phyloP scores from a whole-genome alignment of 1,284 basidiomycete species.

The Sporisorium reilianum region DNA sequence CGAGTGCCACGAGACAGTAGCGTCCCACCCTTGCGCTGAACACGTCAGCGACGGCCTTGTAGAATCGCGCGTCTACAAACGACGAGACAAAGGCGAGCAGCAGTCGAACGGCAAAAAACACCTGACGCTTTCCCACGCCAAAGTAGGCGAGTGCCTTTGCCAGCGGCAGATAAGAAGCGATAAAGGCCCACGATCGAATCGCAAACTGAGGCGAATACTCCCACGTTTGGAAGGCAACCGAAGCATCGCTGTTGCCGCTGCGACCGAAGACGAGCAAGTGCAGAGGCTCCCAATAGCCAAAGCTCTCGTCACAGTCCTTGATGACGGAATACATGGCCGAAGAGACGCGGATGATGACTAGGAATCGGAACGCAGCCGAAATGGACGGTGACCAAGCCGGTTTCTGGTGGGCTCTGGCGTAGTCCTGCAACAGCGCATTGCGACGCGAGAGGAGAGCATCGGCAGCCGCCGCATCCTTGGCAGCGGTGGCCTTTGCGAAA shows the following conservation, averaged over 20 bases:
- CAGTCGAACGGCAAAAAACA: slow-evolving; percentile 90
- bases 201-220: slow-evolving; percentile 91
- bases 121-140: slow-evolving; percentile 74
- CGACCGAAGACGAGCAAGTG: slow-evolving; percentile 79
- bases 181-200: slow-evolving; percentile 94
- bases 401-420: slow-evolving; percentile 38
- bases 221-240: slow-evolving; percentile 91
- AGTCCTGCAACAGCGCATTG: slow-evolving; percentile 51
- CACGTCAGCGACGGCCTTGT: slow-evolving; percentile 81
- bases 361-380: slow-evolving; percentile 84
- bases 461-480: slow-evolving; percentile 38
- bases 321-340: slow-evolving; percentile 95
- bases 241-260: slow-evolving; percentile 5
- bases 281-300: slow-evolving; percentile 98
- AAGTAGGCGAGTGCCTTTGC: slow-evolving; percentile 32
- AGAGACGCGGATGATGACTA: slow-evolving; percentile 84
- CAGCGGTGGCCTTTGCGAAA: slow-evolving; percentile 36
- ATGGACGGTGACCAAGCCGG: slow-evolving; percentile 60
- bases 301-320: slow-evolving; percentile 92
- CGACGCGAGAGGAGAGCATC: slow-evolving; percentile 41
- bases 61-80: slow-evolving; percentile 85
- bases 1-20: slow-evolving; percentile 86
- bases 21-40: slow-evolving; percentile 90
- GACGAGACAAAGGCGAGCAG: slow-evolving; percentile 81
- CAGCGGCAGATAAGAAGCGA: slow-evolving; percentile 71